Evolutionary conservation across 2,329 filamentous ascomycete species (phyloP).

Genomic region (Pyricularia pennisetigena): DNA sequence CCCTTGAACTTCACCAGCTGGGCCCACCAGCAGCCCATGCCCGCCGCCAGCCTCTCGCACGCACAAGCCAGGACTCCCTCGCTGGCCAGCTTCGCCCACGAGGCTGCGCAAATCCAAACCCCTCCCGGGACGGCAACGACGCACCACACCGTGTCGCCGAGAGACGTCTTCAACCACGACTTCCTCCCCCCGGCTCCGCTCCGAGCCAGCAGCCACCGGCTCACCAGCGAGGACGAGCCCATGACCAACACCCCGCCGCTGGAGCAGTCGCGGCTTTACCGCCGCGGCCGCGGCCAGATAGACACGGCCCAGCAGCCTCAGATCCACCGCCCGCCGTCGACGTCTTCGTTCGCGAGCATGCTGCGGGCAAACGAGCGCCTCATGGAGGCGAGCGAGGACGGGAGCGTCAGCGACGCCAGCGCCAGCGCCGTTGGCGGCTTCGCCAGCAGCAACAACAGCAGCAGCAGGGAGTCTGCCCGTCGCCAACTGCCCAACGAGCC

Average conservation of each 20-base stretch:
- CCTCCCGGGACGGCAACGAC: background rate
- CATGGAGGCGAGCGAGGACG: background rate
- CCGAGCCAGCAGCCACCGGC: background rate
- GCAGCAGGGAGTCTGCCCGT: background rate
- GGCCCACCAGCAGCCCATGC: background rate
- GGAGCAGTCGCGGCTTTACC: background rate
- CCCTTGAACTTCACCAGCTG: background rate
- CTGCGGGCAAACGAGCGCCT: background rate
- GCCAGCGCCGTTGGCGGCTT: background rate
- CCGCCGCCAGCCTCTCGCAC: background rate
- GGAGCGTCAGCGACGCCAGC: background rate
- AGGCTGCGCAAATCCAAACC: background rate
- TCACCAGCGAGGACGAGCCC: background rate
- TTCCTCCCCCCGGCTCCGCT: background rate
- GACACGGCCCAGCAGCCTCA: background rate
- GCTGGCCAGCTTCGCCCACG: background rate
- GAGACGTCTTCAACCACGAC: background rate
- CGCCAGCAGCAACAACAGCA: background rate
- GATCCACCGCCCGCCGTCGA: background rate
- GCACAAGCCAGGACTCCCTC: background rate
- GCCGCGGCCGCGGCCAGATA: background rate
- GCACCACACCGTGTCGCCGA: background rate
- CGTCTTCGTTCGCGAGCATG: background rate
- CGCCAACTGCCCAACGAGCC: background rate
- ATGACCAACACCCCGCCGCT: background rate